Evolutionary conservation across 805 yeast genomes (phyloP).

Genomic region (Lipomyces orientalis): DNA sequence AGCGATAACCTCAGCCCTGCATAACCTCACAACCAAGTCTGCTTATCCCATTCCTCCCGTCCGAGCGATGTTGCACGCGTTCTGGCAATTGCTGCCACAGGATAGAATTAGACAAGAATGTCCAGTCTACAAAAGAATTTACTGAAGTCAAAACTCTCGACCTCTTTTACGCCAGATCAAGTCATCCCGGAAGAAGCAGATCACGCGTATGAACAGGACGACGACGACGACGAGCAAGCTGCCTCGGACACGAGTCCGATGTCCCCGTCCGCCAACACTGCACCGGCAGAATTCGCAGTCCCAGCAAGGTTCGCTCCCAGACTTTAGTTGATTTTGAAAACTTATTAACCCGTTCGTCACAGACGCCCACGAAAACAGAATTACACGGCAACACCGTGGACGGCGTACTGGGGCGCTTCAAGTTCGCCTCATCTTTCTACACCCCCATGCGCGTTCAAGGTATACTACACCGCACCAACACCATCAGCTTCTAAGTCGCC

Average conservation of each 20-base stretch:
- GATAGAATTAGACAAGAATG: neutral
- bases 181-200: neutral
- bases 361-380: slow-evolving; percentile 10
- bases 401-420: slow-evolving; percentile 7
- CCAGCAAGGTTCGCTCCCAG: neutral
- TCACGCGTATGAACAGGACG: neutral
- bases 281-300: neutral
- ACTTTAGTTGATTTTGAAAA: neutral
- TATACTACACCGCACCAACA: slow-evolving; percentile 23
- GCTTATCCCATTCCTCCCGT: neutral
- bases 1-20: neutral
- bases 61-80: neutral
- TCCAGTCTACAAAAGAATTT: slow-evolving; percentile 9
- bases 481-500: slow-evolving; percentile 37
- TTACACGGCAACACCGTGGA: slow-evolving; percentile 15
- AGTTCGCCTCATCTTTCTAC: slow-evolving; percentile 2
- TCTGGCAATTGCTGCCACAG: too few relatives aligned
- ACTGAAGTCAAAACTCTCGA: slow-evolving; percentile 9
- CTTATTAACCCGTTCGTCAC: neutral
- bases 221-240: slow-evolving; percentile 1
- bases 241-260: neutral
- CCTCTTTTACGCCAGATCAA: neutral
- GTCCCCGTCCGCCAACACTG: neutral
- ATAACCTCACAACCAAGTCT: neutral
- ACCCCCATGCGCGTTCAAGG: slow-evolving; percentile 6